phyloP scores from a whole-genome alignment of 2,329 filamentous ascomycete species.

The Aspergillus brasiliensis region DNA sequence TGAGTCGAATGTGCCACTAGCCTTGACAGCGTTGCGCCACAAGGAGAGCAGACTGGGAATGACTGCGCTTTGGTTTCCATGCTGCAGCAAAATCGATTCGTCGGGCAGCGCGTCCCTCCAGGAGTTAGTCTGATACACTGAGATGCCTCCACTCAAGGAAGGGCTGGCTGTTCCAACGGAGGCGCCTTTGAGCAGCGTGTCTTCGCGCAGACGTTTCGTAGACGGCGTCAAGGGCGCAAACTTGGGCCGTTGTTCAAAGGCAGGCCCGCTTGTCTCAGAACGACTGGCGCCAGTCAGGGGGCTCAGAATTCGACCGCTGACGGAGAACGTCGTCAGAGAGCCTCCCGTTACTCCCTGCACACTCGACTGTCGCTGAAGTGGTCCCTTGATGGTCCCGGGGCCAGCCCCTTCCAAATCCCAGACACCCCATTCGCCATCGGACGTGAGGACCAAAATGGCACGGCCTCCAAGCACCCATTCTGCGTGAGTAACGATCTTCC shows the following conservation, averaged over 20 bases:
- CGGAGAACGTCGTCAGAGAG: constrained; percentile 45
- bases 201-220: constrained; percentile 50
- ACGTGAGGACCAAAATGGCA: constrained; percentile 48
- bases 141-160: constrained; percentile 45
- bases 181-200: constrained; percentile 45
- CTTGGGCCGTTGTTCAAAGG: constrained; percentile 35
- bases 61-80: constrained; percentile 43
- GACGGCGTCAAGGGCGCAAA: constrained; percentile 53
- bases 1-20: constrained; percentile 42
- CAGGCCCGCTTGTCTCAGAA: constrained; percentile 26
- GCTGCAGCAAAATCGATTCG: constrained; percentile 48
- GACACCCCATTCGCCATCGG: constrained; percentile 52
- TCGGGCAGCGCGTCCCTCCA: constrained; percentile 41
- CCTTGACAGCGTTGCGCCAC: constrained; percentile 45
- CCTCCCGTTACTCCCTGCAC: constrained; percentile 44
- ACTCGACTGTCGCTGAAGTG: constrained; percentile 40
- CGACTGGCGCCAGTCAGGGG: constrained; percentile 24
- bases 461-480: constrained; percentile 50
- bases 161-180: constrained; percentile 29
- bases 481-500: constrained; percentile 49
- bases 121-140: constrained; percentile 41
- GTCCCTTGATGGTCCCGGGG: constrained; percentile 42
- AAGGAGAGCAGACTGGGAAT: constrained; percentile 48
- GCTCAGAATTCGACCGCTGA: constrained; percentile 43
- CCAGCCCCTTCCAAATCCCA: constrained; percentile 52